Percentiles rank a stretch among this genome's conserved stretches.
These are phyloP conservation scores for Cerioporus squamosus DNA, from an alignment of 1,284 basidiomycete species.

Conservation along the genomic window DNA sequence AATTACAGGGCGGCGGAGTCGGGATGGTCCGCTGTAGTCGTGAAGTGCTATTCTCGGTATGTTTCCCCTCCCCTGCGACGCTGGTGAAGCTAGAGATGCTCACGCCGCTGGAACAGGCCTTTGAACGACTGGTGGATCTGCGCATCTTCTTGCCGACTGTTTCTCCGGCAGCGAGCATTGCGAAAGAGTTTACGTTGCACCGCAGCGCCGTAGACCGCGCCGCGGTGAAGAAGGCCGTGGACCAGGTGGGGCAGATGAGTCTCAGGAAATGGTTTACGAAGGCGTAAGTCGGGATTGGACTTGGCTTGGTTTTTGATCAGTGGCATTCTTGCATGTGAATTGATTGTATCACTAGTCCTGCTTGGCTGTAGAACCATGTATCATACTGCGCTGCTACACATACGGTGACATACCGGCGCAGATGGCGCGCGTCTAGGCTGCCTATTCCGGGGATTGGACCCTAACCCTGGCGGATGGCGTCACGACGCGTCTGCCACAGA, in stretches of 20 bases:
- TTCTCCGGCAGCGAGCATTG: conserved; percentile 48
- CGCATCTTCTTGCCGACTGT: conserved; percentile 55
- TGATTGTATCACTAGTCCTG: no score
- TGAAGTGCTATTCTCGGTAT: conserved; percentile 62
- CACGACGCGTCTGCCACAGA: no score
- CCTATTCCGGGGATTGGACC: no score
- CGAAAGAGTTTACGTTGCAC: conserved; percentile 71
- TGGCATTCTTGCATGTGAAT: no score
- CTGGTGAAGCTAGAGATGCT: background rate
- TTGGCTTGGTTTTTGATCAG: no score
- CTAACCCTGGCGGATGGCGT: no score
- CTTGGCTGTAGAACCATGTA: no score
- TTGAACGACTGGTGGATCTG: conserved; percentile 61
- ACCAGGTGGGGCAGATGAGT: conserved; percentile 66
- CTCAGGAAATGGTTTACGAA: conserved; percentile 79
- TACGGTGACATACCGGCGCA: no score
- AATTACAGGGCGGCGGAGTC: conserved; percentile 71
- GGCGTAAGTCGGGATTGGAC: conserved; percentile 28
- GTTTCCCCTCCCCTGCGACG: conserved; percentile 28
- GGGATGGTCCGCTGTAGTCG: conserved; percentile 73
- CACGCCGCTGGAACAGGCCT: conserved; percentile 53
- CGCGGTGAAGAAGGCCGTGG: conserved; percentile 68
- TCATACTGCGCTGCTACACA: no score
- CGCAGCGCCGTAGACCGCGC: conserved; percentile 60
- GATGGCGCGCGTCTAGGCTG: no score